These are phyloP conservation scores for Ascochyta lentis DNA, from an alignment of 2,329 filamentous ascomycete genomes.

Conservation along the genomic window DNA sequence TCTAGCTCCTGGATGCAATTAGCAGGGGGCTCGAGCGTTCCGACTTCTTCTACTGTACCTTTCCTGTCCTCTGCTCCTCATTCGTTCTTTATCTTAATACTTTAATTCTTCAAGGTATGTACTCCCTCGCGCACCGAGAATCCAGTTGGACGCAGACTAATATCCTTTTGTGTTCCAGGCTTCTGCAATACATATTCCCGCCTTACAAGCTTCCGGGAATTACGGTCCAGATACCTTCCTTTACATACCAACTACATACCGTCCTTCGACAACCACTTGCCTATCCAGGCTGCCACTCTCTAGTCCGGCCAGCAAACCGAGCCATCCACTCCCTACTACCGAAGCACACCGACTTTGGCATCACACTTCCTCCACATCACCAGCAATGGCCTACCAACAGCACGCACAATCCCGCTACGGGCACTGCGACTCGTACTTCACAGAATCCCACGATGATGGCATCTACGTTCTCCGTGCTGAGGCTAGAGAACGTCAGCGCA, in stretches of 20 bases:
- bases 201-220: constrained; percentile 46
- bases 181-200: constrained; percentile 42
- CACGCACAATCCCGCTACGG: constrained; percentile 62
- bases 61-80: constrained; percentile 42
- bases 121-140: constrained; percentile 20
- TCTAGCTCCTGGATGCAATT: constrained; percentile 54
- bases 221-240: constrained; percentile 48
- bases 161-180: constrained; percentile 38
- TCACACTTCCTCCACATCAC: constrained; percentile 52
- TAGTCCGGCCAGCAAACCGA: constrained; percentile 51
- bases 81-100: constrained; percentile 54
- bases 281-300: constrained; percentile 59
- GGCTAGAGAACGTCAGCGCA: constrained; percentile 76
- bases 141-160: constrained; percentile 25
- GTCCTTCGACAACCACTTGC: constrained; percentile 57
- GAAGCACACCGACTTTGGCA: constrained; percentile 33
- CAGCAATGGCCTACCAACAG: constrained; percentile 63
- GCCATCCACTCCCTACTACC: constrained; percentile 51
- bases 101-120: constrained; percentile 58
- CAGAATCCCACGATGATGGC: constrained; percentile 65
- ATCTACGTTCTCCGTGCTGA: constrained; percentile 65
- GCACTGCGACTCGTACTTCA: constrained; percentile 72
- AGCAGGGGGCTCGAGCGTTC: constrained; percentile 47
- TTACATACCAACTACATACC: constrained; percentile 64
- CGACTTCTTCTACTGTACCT: constrained; percentile 42